Evolutionary conservation across 192 early-diverging fungal genomes (phyloP).

Genomic region (Pecoramyces ruminantium): DNA sequence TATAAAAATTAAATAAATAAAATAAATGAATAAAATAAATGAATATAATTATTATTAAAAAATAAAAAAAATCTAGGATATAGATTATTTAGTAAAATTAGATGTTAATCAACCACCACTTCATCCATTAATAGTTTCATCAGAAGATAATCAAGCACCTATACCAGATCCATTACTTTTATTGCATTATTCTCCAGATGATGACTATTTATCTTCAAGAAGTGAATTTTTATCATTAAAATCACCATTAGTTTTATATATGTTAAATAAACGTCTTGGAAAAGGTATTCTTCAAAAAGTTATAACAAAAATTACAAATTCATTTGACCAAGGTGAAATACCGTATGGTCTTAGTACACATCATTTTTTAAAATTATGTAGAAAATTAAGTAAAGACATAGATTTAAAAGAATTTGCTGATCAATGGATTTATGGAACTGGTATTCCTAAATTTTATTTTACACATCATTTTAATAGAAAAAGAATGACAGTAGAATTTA

Average conservation of each 20-base stretch:
- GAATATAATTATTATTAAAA: too few species aligned
- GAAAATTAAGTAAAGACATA: slow-evolving; percentile 63
- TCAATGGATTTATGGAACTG: slow-evolving; percentile 87
- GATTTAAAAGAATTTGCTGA: slow-evolving; percentile 68
- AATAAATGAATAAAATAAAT: too few species aligned
- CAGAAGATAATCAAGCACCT: neutral
- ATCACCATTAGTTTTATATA: slow-evolving; percentile 72
- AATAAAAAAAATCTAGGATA: neutral
- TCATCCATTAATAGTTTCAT: slow-evolving; percentile 30
- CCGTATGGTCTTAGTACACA: slow-evolving; percentile 43
- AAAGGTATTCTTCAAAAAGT: slow-evolving; percentile 59
- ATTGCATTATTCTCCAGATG: slow-evolving; percentile 21
- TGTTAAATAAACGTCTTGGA: slow-evolving; percentile 74
- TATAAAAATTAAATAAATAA: too few species aligned
- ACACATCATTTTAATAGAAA: slow-evolving; percentile 80
- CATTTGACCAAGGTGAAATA: neutral
- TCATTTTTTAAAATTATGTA: slow-evolving; percentile 61
- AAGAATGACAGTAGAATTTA: slow-evolving; percentile 88
- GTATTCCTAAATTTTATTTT: slow-evolving; percentile 75
- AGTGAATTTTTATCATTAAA: slow-evolving; percentile 69
- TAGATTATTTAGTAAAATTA: slow-evolving; percentile 9
- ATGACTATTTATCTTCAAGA: slow-evolving; percentile 19
- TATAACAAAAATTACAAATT: slow-evolving; percentile 61
- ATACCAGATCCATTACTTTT: slow-evolving; percentile 14
- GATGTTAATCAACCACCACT: slow-evolving; percentile 81